phyloP scores from a whole-genome alignment of 495 filamentous ascomycete genomes.

The Daldinia caldariorum region DNA sequence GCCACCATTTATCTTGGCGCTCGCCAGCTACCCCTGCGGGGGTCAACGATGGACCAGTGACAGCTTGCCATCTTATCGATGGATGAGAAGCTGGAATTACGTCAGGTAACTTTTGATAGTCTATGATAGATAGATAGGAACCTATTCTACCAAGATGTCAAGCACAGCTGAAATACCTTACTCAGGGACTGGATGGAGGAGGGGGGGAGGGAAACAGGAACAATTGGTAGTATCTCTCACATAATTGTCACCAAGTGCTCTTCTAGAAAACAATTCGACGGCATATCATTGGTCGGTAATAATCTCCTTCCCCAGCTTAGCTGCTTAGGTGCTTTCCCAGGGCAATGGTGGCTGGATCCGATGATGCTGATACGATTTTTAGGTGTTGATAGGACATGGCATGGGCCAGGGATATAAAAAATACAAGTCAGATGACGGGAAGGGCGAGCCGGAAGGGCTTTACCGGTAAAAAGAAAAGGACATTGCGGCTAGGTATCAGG shows the following conservation, averaged over 20 bases:
- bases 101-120: slow-evolving; percentile 42
- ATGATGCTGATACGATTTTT: slow-evolving; percentile 33
- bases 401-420: slow-evolving; percentile 30
- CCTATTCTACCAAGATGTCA: slow-evolving; percentile 24
- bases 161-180: slow-evolving; percentile 40
- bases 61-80: slow-evolving; percentile 43
- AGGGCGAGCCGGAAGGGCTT: neutral
- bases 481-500: slow-evolving; percentile 26
- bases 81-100: slow-evolving; percentile 47
- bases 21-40: slow-evolving; percentile 25
- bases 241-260: neutral
- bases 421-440: slow-evolving; percentile 10
- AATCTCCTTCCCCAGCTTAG: neutral
- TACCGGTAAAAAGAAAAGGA: neutral
- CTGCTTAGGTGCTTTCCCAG: neutral
- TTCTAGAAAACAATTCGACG: slow-evolving; percentile 29
- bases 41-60: slow-evolving; percentile 31
- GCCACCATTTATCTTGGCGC: slow-evolving; percentile 37
- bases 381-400: slow-evolving; percentile 20
- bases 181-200: slow-evolving; percentile 12
- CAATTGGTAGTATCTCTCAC: slow-evolving; percentile 17
- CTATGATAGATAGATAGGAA: slow-evolving; percentile 27
- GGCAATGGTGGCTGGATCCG: slow-evolving; percentile 25
- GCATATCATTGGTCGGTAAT: slow-evolving; percentile 26
- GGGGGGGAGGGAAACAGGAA: slow-evolving; percentile 5